Base-by-base conservation (phyloP, 2,329 filamentous ascomycete genomes). In the Neofusicoccum laricinum region DNA sequence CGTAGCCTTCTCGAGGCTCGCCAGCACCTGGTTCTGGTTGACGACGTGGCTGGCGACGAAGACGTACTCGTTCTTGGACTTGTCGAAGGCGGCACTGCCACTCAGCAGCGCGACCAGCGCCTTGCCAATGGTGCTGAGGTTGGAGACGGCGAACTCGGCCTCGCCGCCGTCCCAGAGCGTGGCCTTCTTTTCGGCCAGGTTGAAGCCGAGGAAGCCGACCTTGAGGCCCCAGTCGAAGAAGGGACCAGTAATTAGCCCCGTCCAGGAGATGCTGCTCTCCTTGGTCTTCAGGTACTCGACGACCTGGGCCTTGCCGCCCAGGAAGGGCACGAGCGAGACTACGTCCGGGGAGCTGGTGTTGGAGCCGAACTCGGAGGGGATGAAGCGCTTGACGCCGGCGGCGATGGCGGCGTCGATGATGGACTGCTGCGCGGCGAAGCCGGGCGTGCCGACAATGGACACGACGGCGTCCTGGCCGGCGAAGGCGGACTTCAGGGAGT, bases 141-240 rank as follows among this genome's bases (percentile, higher is more conserved):
- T 86, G 40, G 80, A 85, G 0, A 81, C 70, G 3, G 82, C 83
- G 67, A 84, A 84, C 14, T 73, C 80, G 21, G 80, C 79, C 41
- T 84, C 77, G 3, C 87, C 87, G 0, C 80, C 81, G 71, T 89
- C 86, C 68, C 83, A 81, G 40, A 90, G 79, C 0, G 77, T 83
- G 1, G 82, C 84, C 0, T 78, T 84, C 66, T 82, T 83, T 36
- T 76, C 75, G 10, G 76, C 67, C 46, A 83, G 70, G 65, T 86
- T 78, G 66, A 87, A 80, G 41, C 84, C 85, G 1, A 87, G 70
- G 66, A 85, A 81, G 1, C 81, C 81, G 11, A 73, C 72, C 12
- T 72, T 74, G 43, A 88, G 76, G 14, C 81, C 81, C 84, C 82
- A 86, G 69, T 90, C 87, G 70, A 90, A 87, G 73, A 90, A 86